A percentile compares a stretch with the other conserved stretches of the same genome.
phyloP scores from a whole-genome alignment of 2,329 filamentous ascomycete species.

The Fonsecaea pedrosoi region DNA sequence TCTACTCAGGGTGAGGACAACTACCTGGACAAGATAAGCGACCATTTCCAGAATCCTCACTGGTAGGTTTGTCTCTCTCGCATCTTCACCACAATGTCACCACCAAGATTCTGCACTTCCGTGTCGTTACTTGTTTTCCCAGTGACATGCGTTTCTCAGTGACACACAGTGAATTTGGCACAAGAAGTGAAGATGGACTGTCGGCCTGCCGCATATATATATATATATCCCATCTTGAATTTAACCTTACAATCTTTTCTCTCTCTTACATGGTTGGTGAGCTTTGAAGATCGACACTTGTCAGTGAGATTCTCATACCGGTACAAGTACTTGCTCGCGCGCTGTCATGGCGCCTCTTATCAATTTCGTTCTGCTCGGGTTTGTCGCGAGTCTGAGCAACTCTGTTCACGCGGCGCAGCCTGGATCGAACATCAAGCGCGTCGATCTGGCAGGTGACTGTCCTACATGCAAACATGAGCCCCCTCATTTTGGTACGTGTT shows the following conservation, averaged over 20 bases:
- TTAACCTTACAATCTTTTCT: background rate
- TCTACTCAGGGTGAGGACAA: background rate
- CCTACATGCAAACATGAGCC: background rate
- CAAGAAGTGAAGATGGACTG: background rate
- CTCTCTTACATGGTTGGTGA: background rate
- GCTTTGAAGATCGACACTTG: background rate
- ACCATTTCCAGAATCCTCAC: background rate
- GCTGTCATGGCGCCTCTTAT: conserved; percentile 6
- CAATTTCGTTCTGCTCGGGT: conserved; percentile 5
- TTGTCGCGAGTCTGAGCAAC: conserved; percentile 3
- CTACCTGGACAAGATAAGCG: background rate
- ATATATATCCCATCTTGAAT: background rate
- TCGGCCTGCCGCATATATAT: background rate
- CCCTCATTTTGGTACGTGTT: background rate
- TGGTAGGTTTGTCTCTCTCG: background rate
- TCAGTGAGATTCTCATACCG: background rate
- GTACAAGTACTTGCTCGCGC: background rate
- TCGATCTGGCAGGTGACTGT: conserved; percentile 1
- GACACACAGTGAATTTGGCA: background rate
- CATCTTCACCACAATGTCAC: conserved; percentile 5
- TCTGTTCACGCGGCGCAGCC: conserved; percentile 1
- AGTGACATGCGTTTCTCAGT: background rate
- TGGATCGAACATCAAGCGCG: background rate
- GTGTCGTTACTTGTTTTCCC: background rate
- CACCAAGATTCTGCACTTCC: background rate